Base-by-base conservation (phyloP, 2,329 filamentous ascomycete genomes). In the Teratosphaeria epicoccoides region DNA sequence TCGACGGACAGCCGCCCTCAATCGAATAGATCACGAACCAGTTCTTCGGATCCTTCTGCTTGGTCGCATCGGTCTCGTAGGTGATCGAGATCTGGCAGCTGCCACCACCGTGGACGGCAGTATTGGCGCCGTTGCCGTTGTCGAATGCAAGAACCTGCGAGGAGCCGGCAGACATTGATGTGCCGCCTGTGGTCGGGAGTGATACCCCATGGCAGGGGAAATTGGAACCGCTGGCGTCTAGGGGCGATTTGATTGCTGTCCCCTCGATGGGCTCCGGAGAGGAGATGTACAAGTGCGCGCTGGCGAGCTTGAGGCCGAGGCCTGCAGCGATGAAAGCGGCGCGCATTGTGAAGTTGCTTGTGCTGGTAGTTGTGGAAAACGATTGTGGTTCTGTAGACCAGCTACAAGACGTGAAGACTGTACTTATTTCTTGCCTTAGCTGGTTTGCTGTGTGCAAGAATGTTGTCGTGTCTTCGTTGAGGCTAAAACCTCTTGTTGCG, bases 11-110 rank as follows among this genome's bases (percentile, higher is more conserved):
- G 12, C 90, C 89, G 33, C 91, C 91, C 54, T 89, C 78, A 24
- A 89, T 87, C 0, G 85, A 91, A 64, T 93, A 82, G 68, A 98
- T 90, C 56, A 96, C 91, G 68, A 90, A 89, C 83, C 85, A 98
- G 22, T 79, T 76, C 0, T 81, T 84, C 58, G 79, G 60, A 3
- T 68, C 47, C 49, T 68, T 67, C 7, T 65, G 68, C 58, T 78
- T 79, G 24, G 79, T 83, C 0, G 89, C 83, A 11, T 76, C 71
- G 10, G 76, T 73, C 59, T 96, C 91, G 17, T 86, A 88, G 0
- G 90, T 93, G 61, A 98, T 73, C 7, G 84, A 85, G 52, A 97
- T 72, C 63, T 98, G 93, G 73, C 93, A 97, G 0, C 88, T 94
- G 0, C 93, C 93, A 50, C 93, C 93, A 17, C 90, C 90, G 60